phyloP scores from a whole-genome alignment of 2,329 filamentous ascomycete species.

The Pestalotiopsis sp. region DNA sequence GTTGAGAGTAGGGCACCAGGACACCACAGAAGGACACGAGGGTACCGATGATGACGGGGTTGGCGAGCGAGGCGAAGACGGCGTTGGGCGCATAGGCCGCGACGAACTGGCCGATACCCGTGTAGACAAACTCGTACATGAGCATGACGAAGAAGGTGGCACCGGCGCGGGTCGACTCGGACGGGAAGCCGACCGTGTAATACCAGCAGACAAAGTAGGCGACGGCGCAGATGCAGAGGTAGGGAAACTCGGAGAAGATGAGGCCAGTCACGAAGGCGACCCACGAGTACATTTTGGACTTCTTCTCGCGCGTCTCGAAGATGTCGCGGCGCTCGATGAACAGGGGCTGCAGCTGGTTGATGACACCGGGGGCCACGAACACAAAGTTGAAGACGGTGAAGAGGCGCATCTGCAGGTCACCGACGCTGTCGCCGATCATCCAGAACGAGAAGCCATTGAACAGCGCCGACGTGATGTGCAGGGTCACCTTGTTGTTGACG shows the following conservation, averaged over 20 bases:
- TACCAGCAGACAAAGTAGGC: slow-evolving; percentile 61
- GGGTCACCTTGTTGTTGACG: slow-evolving; percentile 62
- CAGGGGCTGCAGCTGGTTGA: slow-evolving; percentile 62
- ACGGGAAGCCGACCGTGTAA: slow-evolving; percentile 57
- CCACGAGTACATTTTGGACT: slow-evolving; percentile 65
- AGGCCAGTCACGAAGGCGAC: slow-evolving; percentile 59
- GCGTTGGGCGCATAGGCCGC: slow-evolving; percentile 65
- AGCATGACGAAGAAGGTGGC: slow-evolving; percentile 58
- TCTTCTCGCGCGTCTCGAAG: slow-evolving; percentile 62
- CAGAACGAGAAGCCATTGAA: slow-evolving; percentile 68
- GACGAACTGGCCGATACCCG: slow-evolving; percentile 64
- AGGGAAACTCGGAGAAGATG: slow-evolving; percentile 50
- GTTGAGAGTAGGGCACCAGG: slow-evolving; percentile 65
- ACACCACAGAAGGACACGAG: slow-evolving; percentile 77
- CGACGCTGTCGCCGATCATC: slow-evolving; percentile 55
- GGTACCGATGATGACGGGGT: slow-evolving; percentile 58
- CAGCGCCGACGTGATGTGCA: slow-evolving; percentile 57
- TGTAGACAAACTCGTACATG: slow-evolving; percentile 64
- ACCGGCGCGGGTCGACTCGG: slow-evolving; percentile 48
- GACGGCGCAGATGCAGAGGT: slow-evolving; percentile 45
- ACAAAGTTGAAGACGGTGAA: slow-evolving; percentile 68
- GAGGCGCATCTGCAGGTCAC: slow-evolving; percentile 55
- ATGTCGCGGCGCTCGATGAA: slow-evolving; percentile 61
- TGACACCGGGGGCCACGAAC: slow-evolving; percentile 61
- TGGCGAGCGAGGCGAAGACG: slow-evolving; percentile 60